Conservation (phyloP, 1,284 basidiomycete species). For the Ceratobasidium sp. region DNA sequence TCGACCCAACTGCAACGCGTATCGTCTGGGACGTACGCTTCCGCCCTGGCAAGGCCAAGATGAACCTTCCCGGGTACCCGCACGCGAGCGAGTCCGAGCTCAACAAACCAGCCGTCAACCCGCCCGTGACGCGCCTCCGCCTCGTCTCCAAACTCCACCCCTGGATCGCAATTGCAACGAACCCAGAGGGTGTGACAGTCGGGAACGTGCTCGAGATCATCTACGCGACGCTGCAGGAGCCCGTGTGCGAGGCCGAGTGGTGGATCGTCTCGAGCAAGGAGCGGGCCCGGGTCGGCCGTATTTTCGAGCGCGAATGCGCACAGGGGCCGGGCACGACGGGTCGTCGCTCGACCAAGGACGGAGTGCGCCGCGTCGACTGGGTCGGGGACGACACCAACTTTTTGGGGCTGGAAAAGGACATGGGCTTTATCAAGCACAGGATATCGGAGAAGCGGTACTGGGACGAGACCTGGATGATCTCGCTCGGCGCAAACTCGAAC, state of each 20-base stretch:
- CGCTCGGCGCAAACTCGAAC: constrained; percentile 27
- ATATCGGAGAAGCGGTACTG: constrained; percentile 37
- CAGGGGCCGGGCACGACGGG: constrained; percentile 29
- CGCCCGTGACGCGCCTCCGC: constrained; percentile 31
- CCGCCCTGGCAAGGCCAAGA: constrained; percentile 33
- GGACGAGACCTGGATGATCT: constrained; percentile 45
- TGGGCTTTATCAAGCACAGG: constrained; percentile 41
- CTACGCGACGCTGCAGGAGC: constrained; percentile 37
- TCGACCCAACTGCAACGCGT: constrained; percentile 17
- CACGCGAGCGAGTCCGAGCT: constrained; percentile 31
- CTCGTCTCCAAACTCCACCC: constrained; percentile 45
- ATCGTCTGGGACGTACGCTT: constrained; percentile 30
- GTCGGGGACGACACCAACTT: constrained; percentile 44
- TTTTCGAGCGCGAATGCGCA: constrained; percentile 43
- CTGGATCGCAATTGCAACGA: constrained; percentile 42
- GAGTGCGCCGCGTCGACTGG: constrained; percentile 46
- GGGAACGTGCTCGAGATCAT: constrained; percentile 44
- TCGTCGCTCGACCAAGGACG: constrained; percentile 41
- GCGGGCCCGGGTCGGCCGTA: constrained; percentile 34
- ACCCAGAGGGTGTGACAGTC: constrained; percentile 44
- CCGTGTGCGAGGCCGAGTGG: constrained; percentile 46
- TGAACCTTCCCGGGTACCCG: constrained; percentile 13
- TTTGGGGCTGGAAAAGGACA: constrained; percentile 36
- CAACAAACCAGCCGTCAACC: constrained; percentile 11
- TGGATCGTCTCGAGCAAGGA: constrained; percentile 47